Base-by-base conservation (phyloP, 257 asterid genomes). In the Solanum medicagineum region DNA sequence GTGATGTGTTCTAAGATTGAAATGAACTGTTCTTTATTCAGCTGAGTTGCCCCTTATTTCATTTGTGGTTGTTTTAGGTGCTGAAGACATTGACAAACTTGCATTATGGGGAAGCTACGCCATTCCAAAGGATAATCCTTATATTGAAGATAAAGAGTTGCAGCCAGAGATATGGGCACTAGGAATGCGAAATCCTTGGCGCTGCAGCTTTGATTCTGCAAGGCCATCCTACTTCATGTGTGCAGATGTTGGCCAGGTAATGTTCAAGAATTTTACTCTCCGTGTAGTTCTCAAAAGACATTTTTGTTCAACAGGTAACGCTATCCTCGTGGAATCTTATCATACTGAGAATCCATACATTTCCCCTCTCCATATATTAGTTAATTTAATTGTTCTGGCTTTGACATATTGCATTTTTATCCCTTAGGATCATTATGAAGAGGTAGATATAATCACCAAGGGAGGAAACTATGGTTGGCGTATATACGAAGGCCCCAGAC, bases 111-210 rank as follows among this genome's bases (percentile, higher is more conserved):
- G 98, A 80, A 95, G 92, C 92, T 97, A 97, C 89, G 89, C 98
- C 36, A 91, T 93, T 69, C 99, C 99, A 56, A 90, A 86, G 56
- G 98, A 97, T 86, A 95, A 95, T 77, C 98, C 99, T 47, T 93
- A 89, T 56, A 85, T 87, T 7, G 84, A 81, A 24, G 98, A 95
- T 85, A 86, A 85, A 79, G 91, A 91, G 2, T 84, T 93, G 86
- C 94, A 88, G 87, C 92, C 92, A 82, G 99, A 95, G 86, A 94
- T 94, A 87, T 97, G 97, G 97, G 98, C 99, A 40, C 45, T 87
- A 4, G 99, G 99, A 59, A 85, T 97, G 20, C 85, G 97, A 86
- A 97, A 97, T 90, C 99, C 99, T 24, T 97, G 99, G 99, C 95
- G 99, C 65, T 97, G 99, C 90, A 97, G 98, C 82, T 97, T 95